Conservation (phyloP, 2,329 filamentous ascomycete genomes). For the Alternaria novae-zelandiae region DNA sequence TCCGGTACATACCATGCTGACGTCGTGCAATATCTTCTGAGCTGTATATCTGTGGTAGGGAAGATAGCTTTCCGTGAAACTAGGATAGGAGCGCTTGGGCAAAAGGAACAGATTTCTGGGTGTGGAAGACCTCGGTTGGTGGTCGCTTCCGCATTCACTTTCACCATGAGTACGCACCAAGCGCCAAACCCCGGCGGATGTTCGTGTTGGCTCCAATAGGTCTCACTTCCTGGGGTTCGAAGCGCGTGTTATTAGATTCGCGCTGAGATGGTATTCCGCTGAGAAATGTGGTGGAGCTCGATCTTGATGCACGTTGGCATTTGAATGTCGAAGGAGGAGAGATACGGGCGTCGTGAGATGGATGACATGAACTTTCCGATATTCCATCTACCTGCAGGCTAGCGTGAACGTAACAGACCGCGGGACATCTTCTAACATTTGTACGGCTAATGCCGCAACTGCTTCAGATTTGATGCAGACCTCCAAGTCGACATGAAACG, state of each 20-base stretch:
- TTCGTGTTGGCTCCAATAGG: neutral
- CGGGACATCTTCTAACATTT: neutral
- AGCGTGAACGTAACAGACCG: neutral
- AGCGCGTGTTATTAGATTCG: neutral
- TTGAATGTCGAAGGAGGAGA: neutral
- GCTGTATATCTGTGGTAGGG: neutral
- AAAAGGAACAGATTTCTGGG: neutral
- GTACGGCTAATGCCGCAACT: neutral
- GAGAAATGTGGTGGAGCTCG: neutral
- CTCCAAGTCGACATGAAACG: neutral
- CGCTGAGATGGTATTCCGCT: neutral
- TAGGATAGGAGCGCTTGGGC: neutral
- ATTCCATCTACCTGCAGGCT: neutral
- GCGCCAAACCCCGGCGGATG: neutral
- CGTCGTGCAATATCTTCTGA: neutral
- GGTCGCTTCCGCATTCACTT: neutral
- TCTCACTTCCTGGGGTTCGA: neutral
- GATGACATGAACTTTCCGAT: neutral
- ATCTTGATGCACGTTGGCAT: neutral
- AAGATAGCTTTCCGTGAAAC: neutral
- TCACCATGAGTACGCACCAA: neutral
- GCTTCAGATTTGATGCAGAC: neutral
- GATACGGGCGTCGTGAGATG: neutral
- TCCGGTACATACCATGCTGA: neutral
- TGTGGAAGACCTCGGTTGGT: neutral